Percentiles rank a stretch among this genome's conserved stretches.
phyloP scores from a whole-genome alignment of 768 basidiomycete species.

The Leccinum sublutescens region DNA sequence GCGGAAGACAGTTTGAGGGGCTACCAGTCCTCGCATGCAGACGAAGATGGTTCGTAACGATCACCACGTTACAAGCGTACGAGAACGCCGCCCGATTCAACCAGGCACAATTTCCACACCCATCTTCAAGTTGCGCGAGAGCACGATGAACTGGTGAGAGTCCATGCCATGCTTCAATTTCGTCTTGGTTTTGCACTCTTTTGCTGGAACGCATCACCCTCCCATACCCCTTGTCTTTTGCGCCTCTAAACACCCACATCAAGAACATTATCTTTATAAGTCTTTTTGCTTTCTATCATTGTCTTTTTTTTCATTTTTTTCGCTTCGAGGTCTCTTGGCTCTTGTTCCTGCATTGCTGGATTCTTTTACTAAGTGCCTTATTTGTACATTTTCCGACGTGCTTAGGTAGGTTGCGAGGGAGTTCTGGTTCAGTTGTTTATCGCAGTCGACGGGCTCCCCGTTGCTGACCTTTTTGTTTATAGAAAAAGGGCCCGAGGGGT shows the following conservation, averaged over 20 bases:
- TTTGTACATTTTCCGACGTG: constrained; percentile 24
- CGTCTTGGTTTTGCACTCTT: background rate
- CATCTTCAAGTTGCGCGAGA: constrained; percentile 73
- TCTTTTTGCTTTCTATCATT: background rate
- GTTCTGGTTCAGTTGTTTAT: constrained; percentile 6
- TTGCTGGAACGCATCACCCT: constrained; percentile 9
- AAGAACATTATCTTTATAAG: constrained; percentile 2
- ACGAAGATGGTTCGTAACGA: constrained; percentile 40
- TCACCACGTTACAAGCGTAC: constrained; percentile 38
- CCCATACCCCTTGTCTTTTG: constrained; percentile 13
- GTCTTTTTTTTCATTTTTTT: constrained; percentile 1
- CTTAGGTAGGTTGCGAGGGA: constrained; percentile 20
- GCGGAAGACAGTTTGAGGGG: constrained; percentile 81
- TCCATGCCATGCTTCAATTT: background rate
- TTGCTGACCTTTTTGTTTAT: background rate
- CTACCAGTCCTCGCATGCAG: constrained; percentile 40
- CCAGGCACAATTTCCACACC: constrained; percentile 73
- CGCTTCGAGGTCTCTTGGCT: background rate
- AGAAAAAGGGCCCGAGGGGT: background rate
- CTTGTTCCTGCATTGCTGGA: constrained; percentile 18
- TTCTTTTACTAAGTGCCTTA: constrained; percentile 21
- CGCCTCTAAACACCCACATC: background rate
- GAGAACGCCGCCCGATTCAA: constrained; percentile 56
- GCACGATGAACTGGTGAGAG: constrained; percentile 88
- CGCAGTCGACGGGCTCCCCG: background rate